Base-by-base conservation (phyloP, 1,284 basidiomycete species). In the Boletus calvinii region DNA sequence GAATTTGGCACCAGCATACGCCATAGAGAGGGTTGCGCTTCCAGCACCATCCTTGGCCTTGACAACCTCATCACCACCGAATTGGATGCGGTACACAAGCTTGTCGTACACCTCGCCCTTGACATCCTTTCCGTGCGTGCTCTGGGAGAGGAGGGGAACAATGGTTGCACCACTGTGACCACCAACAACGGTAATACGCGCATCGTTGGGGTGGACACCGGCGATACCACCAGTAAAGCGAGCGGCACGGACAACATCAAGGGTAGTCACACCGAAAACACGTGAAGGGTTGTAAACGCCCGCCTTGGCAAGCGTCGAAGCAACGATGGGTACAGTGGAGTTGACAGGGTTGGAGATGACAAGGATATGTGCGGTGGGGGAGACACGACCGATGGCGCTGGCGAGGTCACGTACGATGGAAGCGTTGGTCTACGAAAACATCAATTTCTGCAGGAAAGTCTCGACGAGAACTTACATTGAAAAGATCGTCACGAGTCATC, bases 401-500 rank as follows among this genome's bases (percentile, higher is more conserved):
- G 96, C 95, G 59, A 99, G 90, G 78, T 97, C 94, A 53, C 94
- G 92, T 65, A 98, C 94, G 72, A 99, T 96, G 57, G 91, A 93
- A 50, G 93, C 93, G 71, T 96, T 95, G 60, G 92, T 94, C 90
- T 91, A 55, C 8, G 46, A 44, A 37, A 48, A 36, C 22, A n/a
- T 45, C 26, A 54, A 20, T 31, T 38, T 22, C 35, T 13, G 30
- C 6, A 22, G 38, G 7, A 10, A 18, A 1, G 34, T 10, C 0
- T 3, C 3, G 10, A 18, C 26, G 11, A 41, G 3, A 2, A 78
- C 90, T 70, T 65, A 94, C 92, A 79, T 95, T 96, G 87, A 99
- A 99, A 58, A 99, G 91, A 73, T 99, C 96, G 72, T 99, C 96
- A 77, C 97, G 93, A 75, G 89, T 93, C 94, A 94, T 93, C 86